Conservation (phyloP, 2,329 filamentous ascomycete species). For the Ophiostoma sp. region DNA sequence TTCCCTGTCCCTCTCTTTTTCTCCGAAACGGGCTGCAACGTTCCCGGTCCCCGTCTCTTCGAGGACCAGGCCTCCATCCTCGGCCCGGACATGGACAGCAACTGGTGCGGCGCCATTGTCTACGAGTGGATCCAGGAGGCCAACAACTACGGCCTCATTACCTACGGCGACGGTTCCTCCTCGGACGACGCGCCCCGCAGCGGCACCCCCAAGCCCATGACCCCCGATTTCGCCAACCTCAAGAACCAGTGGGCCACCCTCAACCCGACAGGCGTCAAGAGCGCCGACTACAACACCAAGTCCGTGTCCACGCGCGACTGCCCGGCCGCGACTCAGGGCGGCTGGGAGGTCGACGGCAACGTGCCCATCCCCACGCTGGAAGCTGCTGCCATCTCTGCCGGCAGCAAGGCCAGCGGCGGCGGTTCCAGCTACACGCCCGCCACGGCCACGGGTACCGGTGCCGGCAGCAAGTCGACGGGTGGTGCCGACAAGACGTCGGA, state of each 20-base stretch:
- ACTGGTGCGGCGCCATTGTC: slow-evolving; percentile 75
- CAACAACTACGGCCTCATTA: slow-evolving; percentile 80
- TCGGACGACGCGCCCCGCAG: slow-evolving; percentile 67
- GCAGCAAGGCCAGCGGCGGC: slow-evolving; percentile 36
- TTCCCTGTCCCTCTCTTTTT: slow-evolving; percentile 88
- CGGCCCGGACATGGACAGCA: slow-evolving; percentile 67
- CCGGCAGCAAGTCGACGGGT: not conserved
- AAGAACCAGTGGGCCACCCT: slow-evolving; percentile 73
- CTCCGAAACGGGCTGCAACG: slow-evolving; percentile 84
- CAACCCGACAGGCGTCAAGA: slow-evolving; percentile 66
- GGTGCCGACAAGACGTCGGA: slow-evolving; percentile 29
- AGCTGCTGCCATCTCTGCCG: slow-evolving; percentile 21
- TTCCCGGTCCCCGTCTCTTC: slow-evolving; percentile 61
- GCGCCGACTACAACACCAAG: slow-evolving; percentile 63
- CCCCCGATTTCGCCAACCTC: slow-evolving; percentile 77
- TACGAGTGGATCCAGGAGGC: slow-evolving; percentile 89
- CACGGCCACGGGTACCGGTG: slow-evolving; percentile 33
- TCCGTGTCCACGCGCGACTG: slow-evolving; percentile 65
- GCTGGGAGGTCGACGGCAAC: slow-evolving; percentile 73
- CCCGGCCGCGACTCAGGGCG: slow-evolving; percentile 65
- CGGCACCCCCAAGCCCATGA: slow-evolving; percentile 71
- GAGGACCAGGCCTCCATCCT: slow-evolving; percentile 76
- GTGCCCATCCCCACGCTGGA: slow-evolving; percentile 61
- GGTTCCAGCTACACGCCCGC: slow-evolving; percentile 33
- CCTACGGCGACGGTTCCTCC: slow-evolving; percentile 64